Evolutionary conservation across 768 basidiomycete genomes (phyloP), one percentile per base, ranked within the genome.

Genomic region (Dacryopinax spathularia): DNA sequence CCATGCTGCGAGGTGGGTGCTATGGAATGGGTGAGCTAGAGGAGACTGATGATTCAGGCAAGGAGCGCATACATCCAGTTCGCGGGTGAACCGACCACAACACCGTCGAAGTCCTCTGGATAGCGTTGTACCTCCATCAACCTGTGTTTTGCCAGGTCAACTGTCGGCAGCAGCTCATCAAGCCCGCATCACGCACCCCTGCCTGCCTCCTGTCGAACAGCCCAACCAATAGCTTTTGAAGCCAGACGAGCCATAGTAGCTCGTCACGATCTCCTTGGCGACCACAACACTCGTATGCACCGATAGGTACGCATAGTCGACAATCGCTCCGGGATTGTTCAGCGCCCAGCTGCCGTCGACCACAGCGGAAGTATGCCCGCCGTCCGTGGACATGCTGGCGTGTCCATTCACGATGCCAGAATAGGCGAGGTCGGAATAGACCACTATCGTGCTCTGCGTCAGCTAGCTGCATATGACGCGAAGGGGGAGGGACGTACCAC

Each of bases 51-150:
- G 10, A 29, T n/a, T n/a, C 25, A 56, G 10, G 48, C 9, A 56
- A 29, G 10, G 25, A 29, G 29, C 39, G 29, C 48, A 62, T 68
- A 65, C 15, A 68, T 59, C 33, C 69, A 70, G 36, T 69, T 68
- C 37, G 73, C 73, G 2, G 73, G 73, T 15, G 72, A 68, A 2
- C 73, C 73, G 34, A 72, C 68, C 36, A 74, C 69, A 67, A 73
- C 66, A 31, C 72, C 73, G 60, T 73, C 72, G 62, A 74, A 74
- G 59, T 74, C 73, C 1, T 72, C 72, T 0, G 73, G 73, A 37
- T 70, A 74, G n/a, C 66, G 63, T 41, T 68, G 66, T n/a, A 70
- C 70, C 4, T 67, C 62, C 43, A 70, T 68, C 9, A 67, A 68
- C 48, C 48, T 56, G 10, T 56, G 15, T 13, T n/a, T n/a, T n/a